Evolutionary conservation across 495 filamentous ascomycete genomes (phyloP).

Genomic region (Cercophora samala): DNA sequence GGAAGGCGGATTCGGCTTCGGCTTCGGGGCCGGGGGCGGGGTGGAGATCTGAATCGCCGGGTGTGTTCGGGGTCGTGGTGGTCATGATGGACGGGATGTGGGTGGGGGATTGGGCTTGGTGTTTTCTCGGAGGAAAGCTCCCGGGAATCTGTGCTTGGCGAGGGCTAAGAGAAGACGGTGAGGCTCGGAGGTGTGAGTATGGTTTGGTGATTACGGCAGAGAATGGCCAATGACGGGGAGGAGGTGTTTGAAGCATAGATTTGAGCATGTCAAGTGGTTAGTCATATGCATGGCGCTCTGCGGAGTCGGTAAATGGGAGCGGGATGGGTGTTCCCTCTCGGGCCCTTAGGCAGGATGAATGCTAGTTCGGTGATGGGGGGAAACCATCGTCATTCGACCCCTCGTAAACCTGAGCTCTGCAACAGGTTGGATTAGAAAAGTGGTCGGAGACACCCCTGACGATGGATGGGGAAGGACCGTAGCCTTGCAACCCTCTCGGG

Average conservation of each 20-base stretch:
- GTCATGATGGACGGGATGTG: background rate
- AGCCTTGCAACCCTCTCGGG: background rate
- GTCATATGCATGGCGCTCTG: background rate
- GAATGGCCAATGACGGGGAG: background rate
- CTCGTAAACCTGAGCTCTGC: background rate
- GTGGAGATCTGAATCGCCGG: background rate
- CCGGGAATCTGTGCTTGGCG: background rate
- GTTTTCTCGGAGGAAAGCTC: background rate
- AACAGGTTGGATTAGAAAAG: background rate
- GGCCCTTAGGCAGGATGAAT: background rate
- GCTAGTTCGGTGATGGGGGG: background rate
- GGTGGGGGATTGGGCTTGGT: background rate
- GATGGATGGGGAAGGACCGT: background rate
- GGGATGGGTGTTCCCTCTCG: background rate
- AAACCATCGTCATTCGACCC: background rate
- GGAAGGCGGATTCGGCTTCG: slow-evolving; percentile 17
- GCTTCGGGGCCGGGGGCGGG: background rate
- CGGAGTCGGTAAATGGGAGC: background rate
- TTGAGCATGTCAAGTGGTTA: background rate
- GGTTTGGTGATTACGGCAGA: too few relatives aligned
- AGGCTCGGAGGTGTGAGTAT: background rate
- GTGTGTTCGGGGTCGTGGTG: background rate
- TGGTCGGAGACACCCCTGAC: background rate
- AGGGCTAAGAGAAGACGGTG: background rate
- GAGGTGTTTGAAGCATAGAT: background rate